A percentile compares a stretch with the other conserved stretches of the same genome.
Evolutionary conservation across 371 early-diverging fungal species (phyloP).

Genomic region (Amoeboaphelidium protococcarum): DNA sequence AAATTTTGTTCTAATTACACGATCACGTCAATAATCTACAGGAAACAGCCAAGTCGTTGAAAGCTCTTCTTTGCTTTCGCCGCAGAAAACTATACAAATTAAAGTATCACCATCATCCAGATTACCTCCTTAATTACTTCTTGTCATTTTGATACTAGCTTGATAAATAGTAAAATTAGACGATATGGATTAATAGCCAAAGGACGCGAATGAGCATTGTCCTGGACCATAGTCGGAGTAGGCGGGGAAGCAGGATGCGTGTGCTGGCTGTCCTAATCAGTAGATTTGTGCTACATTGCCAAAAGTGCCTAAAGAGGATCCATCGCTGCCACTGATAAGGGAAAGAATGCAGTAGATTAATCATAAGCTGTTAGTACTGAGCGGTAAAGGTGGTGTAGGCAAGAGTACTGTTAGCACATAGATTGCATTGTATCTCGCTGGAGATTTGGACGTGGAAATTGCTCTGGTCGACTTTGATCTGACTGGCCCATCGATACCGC

Average conservation of each 20-base stretch:
- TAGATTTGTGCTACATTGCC: conserved; percentile 40
- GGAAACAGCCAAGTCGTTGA: no score
- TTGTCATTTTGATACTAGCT: no score
- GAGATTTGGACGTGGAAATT: neutral
- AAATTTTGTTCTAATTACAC: no score
- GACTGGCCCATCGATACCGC: conserved; percentile 96
- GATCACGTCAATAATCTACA: no score
- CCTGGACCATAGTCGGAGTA: conserved; percentile 53
- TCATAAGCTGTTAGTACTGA: conserved; percentile 73
- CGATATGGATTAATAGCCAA: no score
- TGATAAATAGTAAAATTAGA: no score
- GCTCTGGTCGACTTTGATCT: conserved; percentile 96
- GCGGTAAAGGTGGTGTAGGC: conserved; percentile 98
- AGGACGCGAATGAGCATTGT: conserved; percentile 9
- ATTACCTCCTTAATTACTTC: no score
- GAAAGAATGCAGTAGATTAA: neutral
- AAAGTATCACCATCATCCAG: no score
- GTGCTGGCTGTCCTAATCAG: conserved; percentile 95
- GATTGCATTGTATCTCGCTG: conserved; percentile 16
- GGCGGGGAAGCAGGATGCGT: conserved; percentile 77
- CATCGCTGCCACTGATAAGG: conserved; percentile 19
- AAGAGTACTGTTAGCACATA: conserved; percentile 43
- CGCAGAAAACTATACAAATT: no score
- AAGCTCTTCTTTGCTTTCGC: no score
- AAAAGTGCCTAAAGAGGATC: conserved; percentile 77